Evolutionary conservation across 148 eudicot species (phyloP), one percentile per base, ranked within the genome.

Genomic region (Chenopodium formosanum): DNA sequence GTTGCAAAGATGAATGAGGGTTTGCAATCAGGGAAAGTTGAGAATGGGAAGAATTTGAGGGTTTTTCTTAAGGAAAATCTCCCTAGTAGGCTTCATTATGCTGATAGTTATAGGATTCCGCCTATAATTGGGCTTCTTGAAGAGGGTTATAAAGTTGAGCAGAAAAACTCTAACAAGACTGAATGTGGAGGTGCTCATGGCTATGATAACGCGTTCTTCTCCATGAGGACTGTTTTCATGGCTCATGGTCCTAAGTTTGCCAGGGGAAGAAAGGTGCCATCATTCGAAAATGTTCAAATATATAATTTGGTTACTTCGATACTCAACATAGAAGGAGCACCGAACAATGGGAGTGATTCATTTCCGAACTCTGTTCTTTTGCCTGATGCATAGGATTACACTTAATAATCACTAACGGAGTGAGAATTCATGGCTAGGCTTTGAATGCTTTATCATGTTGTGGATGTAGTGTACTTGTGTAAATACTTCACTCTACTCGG

Each of bases 141-240:
- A 13, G 96, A 95, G 81, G 91, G 96, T n/a, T 95, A 81, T 50
- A 95, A 92, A 88, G 91, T 95, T 32, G 96, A 95, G 84, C 93
- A 86, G 75, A 89, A 74, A 84, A 85, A 82, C 32, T 85, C 89
- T n/a, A 73, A 78, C 27, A 86, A 73, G 20, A 81, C 86, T 69
- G 98, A 95, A 62, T 95, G 98, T 87, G 97, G 98, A 31, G 98
- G 98, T 37, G 93, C 97, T 16, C 98, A 95, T 82, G 98, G 98
- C 14, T 93, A 93, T 78, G 98, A 95, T 79, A 93, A 93, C 81
- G 91, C 83, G 8, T 87, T 88, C 82, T 95, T 95, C 85, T 95
- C 98, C n/a, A 95, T 95, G 98, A 91, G 98, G 79, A 88, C 96
- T 10, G 89, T 95, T 31, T 95, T 93, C 60, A 85, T 95, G 13